Evolutionary conservation across 306 rosid species (phyloP).

Genomic region (Medicago arabica): DNA sequence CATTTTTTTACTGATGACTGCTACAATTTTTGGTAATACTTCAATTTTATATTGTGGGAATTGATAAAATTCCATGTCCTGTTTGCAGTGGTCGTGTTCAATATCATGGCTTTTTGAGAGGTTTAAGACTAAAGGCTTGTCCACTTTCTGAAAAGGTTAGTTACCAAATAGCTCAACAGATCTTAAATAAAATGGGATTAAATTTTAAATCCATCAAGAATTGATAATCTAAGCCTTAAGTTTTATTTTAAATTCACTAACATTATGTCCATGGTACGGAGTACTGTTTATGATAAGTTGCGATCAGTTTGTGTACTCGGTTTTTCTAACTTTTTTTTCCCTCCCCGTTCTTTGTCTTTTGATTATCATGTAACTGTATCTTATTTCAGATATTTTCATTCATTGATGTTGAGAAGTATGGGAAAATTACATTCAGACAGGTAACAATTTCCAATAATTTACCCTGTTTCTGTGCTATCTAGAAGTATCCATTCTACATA

Average conservation of each 20-base stretch:
- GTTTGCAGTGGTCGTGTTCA: slow-evolving; percentile 78
- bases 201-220: slow-evolving; percentile 15
- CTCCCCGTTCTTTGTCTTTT: slow-evolving; percentile 6
- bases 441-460: slow-evolving; percentile 44
- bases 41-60: slow-evolving; percentile 29
- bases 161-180: slow-evolving; percentile 25
- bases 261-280: neutral
- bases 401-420: slow-evolving; percentile 71
- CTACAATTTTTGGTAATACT: slow-evolving; percentile 2
- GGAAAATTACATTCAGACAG: slow-evolving; percentile 81
- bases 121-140: slow-evolving; percentile 71
- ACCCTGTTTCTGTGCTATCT: slow-evolving; percentile 1
- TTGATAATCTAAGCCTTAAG: slow-evolving; percentile 1
- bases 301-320: neutral
- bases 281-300: slow-evolving; percentile 1
- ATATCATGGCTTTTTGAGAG: slow-evolving; percentile 74
- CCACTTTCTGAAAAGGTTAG: slow-evolving; percentile 77
- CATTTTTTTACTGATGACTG: slow-evolving; percentile 11
- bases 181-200: slow-evolving; percentile 21
- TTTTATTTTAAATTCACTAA: slow-evolving; percentile 19
- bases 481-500: neutral
- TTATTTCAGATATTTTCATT: slow-evolving; percentile 73
- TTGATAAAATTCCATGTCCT: slow-evolving; percentile 34
- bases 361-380: slow-evolving; percentile 25
- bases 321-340: slow-evolving; percentile 8